These are phyloP conservation scores for Macrotyloma uniflorum DNA, from an alignment of 306 rosid genomes.

Conservation along the genomic window DNA sequence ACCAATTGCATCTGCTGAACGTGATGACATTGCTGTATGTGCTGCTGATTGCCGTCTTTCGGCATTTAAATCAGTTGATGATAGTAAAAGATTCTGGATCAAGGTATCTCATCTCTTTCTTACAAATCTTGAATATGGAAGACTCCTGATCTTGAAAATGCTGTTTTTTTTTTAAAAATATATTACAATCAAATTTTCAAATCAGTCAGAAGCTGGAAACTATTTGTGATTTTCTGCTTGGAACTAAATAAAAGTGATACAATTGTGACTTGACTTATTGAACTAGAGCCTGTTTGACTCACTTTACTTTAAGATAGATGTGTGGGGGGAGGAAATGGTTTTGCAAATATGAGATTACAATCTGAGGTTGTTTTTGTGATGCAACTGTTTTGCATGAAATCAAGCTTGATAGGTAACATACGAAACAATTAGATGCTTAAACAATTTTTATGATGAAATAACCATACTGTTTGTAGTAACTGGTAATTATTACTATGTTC, in stretches of 20 bases:
- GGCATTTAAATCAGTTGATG: slow-evolving; percentile 81
- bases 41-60: slow-evolving; percentile 93
- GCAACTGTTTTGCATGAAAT: slow-evolving; percentile 7
- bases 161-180: slow-evolving; percentile 15
- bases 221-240: slow-evolving; percentile 14
- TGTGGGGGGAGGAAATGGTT: slow-evolving; percentile 21
- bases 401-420: slow-evolving; percentile 9
- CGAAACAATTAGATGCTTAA: slow-evolving; percentile 24
- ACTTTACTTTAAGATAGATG: slow-evolving; percentile 3
- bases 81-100: slow-evolving; percentile 88
- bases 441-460: slow-evolving; percentile 6
- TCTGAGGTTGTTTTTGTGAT: background rate
- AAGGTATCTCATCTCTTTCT: slow-evolving; percentile 60
- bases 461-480: slow-evolving; percentile 19
- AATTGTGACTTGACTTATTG: slow-evolving; percentile 22
- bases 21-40: slow-evolving; percentile 79
- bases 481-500: background rate
- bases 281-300: slow-evolving; percentile 17
- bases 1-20: slow-evolving; percentile 65
- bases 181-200: slow-evolving; percentile 18
- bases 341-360: slow-evolving; percentile 24
- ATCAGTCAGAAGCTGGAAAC: slow-evolving; percentile 19
- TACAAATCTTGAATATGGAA: slow-evolving; percentile 19
- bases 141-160: slow-evolving; percentile 12
- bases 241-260: background rate